Conservation (phyloP, 2,329 filamentous ascomycete species). For the Malbranchea cinnamomea region DNA sequence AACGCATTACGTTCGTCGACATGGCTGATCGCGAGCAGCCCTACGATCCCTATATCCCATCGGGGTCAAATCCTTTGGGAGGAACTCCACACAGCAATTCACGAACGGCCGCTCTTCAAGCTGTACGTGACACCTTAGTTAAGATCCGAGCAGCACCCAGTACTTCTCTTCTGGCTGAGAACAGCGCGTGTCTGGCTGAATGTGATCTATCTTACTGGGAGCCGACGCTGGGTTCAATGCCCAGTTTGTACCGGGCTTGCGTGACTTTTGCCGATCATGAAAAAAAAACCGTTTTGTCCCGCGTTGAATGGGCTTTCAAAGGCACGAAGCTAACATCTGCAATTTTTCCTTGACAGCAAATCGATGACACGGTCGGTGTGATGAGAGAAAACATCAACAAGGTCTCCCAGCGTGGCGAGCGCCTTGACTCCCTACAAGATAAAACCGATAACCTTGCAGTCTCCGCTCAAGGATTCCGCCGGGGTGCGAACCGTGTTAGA, state of each 20-base stretch:
- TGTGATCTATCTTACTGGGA: neutral
- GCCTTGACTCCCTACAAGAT: slow-evolving; percentile 74
- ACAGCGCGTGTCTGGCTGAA: slow-evolving; percentile 8
- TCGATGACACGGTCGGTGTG: slow-evolving; percentile 84
- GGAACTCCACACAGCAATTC: slow-evolving; percentile 33
- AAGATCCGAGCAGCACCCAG: too few species aligned
- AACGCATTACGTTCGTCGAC: too few species aligned
- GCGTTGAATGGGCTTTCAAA: too few species aligned
- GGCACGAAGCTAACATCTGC: slow-evolving; percentile 1
- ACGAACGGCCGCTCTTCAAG: slow-evolving; percentile 60
- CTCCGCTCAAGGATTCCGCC: slow-evolving; percentile 88
- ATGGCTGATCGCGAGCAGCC: too few species aligned
- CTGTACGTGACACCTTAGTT: too few species aligned
- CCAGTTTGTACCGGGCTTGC: too few species aligned
- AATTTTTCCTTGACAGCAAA: slow-evolving; percentile 56
- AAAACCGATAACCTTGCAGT: slow-evolving; percentile 86
- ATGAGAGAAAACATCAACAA: slow-evolving; percentile 98
- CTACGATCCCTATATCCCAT: slow-evolving; percentile 82
- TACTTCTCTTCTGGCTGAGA: too few species aligned
- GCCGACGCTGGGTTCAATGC: too few species aligned
- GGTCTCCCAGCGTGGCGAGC: slow-evolving; percentile 81
- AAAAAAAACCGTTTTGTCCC: neutral
- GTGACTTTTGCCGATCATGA: neutral
- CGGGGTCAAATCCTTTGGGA: slow-evolving; percentile 36
- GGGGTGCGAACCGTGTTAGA: slow-evolving; percentile 88